Base-by-base conservation (phyloP, 768 basidiomycete genomes). In the Lanmaoa pseudosensibilis region DNA sequence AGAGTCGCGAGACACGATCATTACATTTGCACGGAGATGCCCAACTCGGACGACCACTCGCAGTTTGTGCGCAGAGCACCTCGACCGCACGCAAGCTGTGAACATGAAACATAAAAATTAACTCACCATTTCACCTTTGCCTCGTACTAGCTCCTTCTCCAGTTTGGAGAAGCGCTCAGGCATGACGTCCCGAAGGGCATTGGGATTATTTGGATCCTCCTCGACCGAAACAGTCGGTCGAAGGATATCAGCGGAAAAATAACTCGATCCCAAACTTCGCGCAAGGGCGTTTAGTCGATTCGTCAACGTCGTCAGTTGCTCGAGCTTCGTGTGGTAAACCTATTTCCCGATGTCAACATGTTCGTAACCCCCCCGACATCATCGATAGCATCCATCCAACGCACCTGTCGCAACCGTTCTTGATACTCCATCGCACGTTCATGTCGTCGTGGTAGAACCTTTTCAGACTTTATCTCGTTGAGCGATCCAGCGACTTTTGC, bases 71-170 rank as follows among this genome's bases (percentile, higher is more conserved):
- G 4, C 12, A 48, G 27, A 27, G 21, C 13, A 12, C 9, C 45
- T 13, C 43, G 34, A 9, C 39, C 25, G 1, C 27, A 39, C 3
- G 27, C 25, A 45, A 41, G 47, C 12, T 2, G 25, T 33, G 10
- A 16, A 50, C 15, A 19, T 4, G 5, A 32, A 27, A 43, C 4
- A 27, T 1, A 33, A 37, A 19, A 12, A 52, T n/a, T 2, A 16
- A 78, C 89, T 65, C 63, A 92, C 89, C 52, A 92, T 80, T 81
- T 95, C 93, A n/a, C 82, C 81, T 71, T 93, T 93, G 12, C 90
- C 92, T 51, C 88, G 78, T 11, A 90, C 85, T 18, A 94, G 80
- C 65, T 94, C 92, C 68, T 90, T 88, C 77, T 94, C 91, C 6
- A 95, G 75, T 63, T 78, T 86, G 45, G 83, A 79, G 66, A 95